Percentiles rank a stretch among this genome's conserved stretches.
Evolutionary conservation across 768 basidiomycete species (phyloP).

Genomic region (Auricularia sp.): DNA sequence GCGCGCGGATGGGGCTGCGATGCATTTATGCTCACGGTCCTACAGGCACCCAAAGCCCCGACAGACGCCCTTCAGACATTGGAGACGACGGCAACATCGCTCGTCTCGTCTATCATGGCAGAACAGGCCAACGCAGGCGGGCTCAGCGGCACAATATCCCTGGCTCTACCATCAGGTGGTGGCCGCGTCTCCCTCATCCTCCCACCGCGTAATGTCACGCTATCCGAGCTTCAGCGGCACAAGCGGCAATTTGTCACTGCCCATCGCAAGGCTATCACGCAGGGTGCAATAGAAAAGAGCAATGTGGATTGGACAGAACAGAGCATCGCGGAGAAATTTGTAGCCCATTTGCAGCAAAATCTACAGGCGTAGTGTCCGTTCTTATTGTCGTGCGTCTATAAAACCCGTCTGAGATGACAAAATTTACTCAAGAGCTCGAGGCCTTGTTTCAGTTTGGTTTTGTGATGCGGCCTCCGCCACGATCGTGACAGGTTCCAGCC

Average conservation of each 20-base stretch:
- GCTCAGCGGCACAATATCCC: slow-evolving; percentile 41
- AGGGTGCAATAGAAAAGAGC: slow-evolving; percentile 72
- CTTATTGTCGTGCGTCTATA: no score
- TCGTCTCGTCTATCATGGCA: slow-evolving; percentile 64
- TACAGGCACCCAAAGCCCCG: slow-evolving; percentile 70
- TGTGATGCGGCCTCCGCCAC: neutral
- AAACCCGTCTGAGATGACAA: no score
- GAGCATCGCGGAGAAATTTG: slow-evolving; percentile 61
- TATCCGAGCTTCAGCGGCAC: slow-evolving; percentile 79
- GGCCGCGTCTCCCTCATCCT: slow-evolving; percentile 42
- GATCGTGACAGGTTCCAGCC: neutral
- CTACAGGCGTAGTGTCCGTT: slow-evolving; percentile 15
- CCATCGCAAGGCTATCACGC: slow-evolving; percentile 81
- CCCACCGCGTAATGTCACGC: slow-evolving; percentile 61
- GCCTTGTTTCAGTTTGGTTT: no score
- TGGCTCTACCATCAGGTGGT: slow-evolving; percentile 33
- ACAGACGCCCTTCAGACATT: slow-evolving; percentile 79
- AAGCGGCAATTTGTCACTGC: slow-evolving; percentile 87
- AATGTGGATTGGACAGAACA: slow-evolving; percentile 67
- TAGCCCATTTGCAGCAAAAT: slow-evolving; percentile 62
- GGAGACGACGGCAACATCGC: slow-evolving; percentile 61
- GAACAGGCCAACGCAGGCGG: slow-evolving; percentile 47
- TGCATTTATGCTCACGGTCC: neutral
- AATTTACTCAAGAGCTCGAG: no score
- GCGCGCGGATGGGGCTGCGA: no score